Conservation (phyloP, 352 stramenopile genomes). For the Aphanomyces euteiches region DNA sequence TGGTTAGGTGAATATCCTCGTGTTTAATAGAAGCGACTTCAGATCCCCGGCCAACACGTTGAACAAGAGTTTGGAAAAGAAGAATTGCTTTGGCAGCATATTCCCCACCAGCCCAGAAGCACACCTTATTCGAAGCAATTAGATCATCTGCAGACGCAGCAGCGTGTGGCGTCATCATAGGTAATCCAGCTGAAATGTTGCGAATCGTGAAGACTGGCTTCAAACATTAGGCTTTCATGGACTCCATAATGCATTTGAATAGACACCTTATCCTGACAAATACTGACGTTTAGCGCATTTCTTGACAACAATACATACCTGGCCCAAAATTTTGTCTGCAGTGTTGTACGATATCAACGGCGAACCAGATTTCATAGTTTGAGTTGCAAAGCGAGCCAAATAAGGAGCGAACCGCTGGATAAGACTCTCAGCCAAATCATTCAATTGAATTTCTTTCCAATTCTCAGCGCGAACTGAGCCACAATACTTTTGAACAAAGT, state of each 20-base stretch:
- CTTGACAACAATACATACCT: not conserved
- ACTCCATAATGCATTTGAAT: constrained; percentile 6
- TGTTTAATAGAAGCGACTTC: not conserved
- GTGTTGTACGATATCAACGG: not conserved
- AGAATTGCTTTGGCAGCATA: too few species aligned
- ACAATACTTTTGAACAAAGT: too few species aligned
- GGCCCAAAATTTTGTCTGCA: not conserved
- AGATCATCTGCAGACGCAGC: not conserved
- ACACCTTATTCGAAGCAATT: not conserved
- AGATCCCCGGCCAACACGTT: not conserved
- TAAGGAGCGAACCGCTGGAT: not conserved
- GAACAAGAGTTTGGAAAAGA: not conserved
- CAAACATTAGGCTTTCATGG: not conserved
- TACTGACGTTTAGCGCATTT: too few species aligned
- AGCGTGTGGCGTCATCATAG: not conserved
- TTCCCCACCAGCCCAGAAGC: not conserved
- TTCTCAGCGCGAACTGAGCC: too few species aligned
- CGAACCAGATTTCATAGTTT: not conserved
- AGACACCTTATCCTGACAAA: not conserved
- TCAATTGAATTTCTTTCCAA: too few species aligned
- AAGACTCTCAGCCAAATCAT: too few species aligned
- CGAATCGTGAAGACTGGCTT: not conserved
- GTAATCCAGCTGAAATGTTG: not conserved
- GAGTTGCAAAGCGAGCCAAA: not conserved
- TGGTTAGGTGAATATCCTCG: not conserved